Conservation (phyloP, 345 rosid species). For the Brassica juncea region DNA sequence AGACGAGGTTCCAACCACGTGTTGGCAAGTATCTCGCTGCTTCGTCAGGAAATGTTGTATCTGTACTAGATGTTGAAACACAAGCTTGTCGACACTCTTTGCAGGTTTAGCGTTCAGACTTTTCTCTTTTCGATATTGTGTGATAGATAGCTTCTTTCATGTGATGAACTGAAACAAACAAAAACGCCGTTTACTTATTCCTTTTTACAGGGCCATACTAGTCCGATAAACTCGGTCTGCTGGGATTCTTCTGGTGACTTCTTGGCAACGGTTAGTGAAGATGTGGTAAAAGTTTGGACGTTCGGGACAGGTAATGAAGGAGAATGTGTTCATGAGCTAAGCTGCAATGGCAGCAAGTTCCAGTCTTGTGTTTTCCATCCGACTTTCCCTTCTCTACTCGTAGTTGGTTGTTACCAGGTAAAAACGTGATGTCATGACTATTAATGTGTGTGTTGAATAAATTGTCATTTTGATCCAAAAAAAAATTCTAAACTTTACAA, state of each 20-base stretch:
- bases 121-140: neutral
- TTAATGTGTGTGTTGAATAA: neutral
- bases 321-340: constrained; percentile 84
- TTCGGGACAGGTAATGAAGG: constrained; percentile 89
- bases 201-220: constrained; percentile 68
- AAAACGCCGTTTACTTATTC: neutral
- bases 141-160: neutral
- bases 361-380: constrained; percentile 95
- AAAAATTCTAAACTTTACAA: neutral
- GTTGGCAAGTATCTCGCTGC: constrained; percentile 92
- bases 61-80: constrained; percentile 87
- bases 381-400: constrained; percentile 63
- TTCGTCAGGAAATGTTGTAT: constrained; percentile 74
- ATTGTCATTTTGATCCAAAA: neutral
- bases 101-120: constrained; percentile 51
- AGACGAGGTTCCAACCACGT: constrained; percentile 91
- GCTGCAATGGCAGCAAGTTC: constrained; percentile 82
- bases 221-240: constrained; percentile 73
- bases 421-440: neutral
- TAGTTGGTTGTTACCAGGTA: constrained; percentile 92
- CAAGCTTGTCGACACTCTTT: constrained; percentile 67
- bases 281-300: constrained; percentile 88
- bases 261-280: constrained; percentile 91
- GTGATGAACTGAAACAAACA: neutral
- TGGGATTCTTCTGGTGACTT: constrained; percentile 91